A percentile compares a stretch with the other conserved stretches of the same genome.
Conservation (phyloP, 306 rosid genomes). For the Quercus wislizeni region DNA sequence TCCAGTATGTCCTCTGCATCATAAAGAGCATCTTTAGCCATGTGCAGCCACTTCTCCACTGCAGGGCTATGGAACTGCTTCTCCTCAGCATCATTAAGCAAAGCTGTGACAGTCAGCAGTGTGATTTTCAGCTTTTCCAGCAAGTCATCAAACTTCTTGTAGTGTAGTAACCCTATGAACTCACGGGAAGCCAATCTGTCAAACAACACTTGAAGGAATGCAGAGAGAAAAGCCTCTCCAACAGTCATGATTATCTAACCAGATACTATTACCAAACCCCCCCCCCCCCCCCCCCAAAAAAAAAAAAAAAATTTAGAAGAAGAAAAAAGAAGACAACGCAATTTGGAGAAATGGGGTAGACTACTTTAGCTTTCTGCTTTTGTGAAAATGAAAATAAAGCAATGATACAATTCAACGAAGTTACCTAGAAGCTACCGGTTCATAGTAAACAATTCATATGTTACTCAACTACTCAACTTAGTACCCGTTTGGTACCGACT, state of each 20-base stretch:
- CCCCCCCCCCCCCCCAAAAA: no score
- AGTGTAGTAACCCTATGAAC: slow-evolving; percentile 11
- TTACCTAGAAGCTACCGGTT: no score
- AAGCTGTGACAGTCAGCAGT: slow-evolving; percentile 20
- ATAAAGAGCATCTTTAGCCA: slow-evolving; percentile 30
- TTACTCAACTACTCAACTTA: no score
- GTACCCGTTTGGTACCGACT: no score
- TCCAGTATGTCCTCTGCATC: slow-evolving; percentile 37
- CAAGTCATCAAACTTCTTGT: slow-evolving; percentile 23
- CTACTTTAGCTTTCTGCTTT: no score
- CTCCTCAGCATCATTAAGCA: slow-evolving; percentile 37
- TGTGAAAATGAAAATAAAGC: no score
- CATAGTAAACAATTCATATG: no score
- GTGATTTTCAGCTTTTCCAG: slow-evolving; percentile 27
- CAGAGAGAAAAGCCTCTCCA: slow-evolving; percentile 40
- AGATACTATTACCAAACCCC: neutral
- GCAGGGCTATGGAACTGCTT: slow-evolving; percentile 31
- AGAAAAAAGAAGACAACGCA: no score
- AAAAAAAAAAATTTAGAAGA: no score
- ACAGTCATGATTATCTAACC: slow-evolving; percentile 16
- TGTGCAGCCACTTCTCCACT: slow-evolving; percentile 32
- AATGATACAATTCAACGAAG: no score
- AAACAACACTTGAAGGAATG: slow-evolving; percentile 35
- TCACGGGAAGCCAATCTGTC: slow-evolving; percentile 40
- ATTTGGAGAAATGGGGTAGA: no score